A percentile compares a stretch with the other conserved stretches of the same genome.
Conservation (phyloP, 2,329 filamentous ascomycete genomes). For the Aspergillus alliaceus region DNA sequence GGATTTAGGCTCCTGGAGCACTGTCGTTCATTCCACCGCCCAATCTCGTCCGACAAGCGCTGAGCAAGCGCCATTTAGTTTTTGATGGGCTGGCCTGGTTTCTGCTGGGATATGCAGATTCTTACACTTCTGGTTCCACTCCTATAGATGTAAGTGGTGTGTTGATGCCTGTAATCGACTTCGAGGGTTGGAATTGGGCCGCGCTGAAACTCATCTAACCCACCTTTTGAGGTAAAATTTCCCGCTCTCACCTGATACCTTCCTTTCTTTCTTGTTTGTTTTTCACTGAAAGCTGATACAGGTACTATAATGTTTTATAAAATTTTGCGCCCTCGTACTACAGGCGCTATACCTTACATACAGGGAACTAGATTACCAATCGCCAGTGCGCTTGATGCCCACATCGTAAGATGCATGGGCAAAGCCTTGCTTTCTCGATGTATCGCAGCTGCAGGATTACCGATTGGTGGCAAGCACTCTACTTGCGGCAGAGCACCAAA, state of each 20-base stretch:
- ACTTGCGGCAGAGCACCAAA: constrained; percentile 46
- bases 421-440: constrained; percentile 26
- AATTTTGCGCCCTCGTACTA: too few species aligned
- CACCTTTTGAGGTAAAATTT: background rate
- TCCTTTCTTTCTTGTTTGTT: background rate
- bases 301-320: too few species aligned
- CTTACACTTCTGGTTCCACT: constrained; percentile 22
- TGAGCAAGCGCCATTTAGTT: constrained; percentile 69
- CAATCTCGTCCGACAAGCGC: constrained; percentile 65
- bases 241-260: background rate
- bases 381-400: constrained; percentile 41
- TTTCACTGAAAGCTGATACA: too few species aligned
- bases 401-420: constrained; percentile 20
- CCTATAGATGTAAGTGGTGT: constrained; percentile 23
- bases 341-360: background rate
- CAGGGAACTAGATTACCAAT: constrained; percentile 36
- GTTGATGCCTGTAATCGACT: background rate
- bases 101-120: constrained; percentile 28
- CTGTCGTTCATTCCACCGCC: constrained; percentile 72
- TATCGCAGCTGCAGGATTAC: constrained; percentile 40
- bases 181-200: background rate
- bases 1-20: constrained; percentile 74
- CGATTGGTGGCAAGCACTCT: constrained; percentile 36
- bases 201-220: background rate
- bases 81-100: constrained; percentile 22